phyloP scores from a whole-genome alignment of 2,329 filamentous ascomycete genomes.

The Aspergillus persii region DNA sequence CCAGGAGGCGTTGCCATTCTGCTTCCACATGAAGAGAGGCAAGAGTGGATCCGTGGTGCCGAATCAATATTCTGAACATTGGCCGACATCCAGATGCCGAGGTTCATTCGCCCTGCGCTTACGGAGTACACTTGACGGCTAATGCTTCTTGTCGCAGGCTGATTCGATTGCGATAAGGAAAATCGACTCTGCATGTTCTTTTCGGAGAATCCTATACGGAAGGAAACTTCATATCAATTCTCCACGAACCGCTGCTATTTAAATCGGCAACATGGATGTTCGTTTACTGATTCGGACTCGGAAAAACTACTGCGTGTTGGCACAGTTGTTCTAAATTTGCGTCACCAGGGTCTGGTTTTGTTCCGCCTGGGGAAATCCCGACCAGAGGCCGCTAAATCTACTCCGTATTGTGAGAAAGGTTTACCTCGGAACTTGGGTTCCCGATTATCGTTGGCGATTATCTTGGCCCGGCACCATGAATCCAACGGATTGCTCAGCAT shows the following conservation, averaged over 20 bases:
- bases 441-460: conserved; percentile 11
- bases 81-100: conserved; percentile 28
- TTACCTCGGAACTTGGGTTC: conserved; percentile 24
- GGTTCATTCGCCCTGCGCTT: conserved; percentile 19
- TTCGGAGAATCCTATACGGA: no score
- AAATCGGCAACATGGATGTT: not conserved
- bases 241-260: not conserved
- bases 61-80: conserved; percentile 17
- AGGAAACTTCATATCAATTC: no score
- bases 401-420: not conserved
- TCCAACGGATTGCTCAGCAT: not conserved
- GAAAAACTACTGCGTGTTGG: not conserved
- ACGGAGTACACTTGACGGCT: not conserved
- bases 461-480: not conserved
- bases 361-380: conserved; percentile 5
- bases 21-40: conserved; percentile 30
- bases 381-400: conserved; percentile 18
- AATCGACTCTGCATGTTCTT: no score
- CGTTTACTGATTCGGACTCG: not conserved
- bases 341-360: not conserved
- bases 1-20: conserved; percentile 17
- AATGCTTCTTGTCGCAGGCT: no score
- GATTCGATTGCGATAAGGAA: not conserved
- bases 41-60: conserved; percentile 29
- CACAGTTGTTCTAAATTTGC: not conserved